These are phyloP conservation scores for Alternaria brassicae DNA, from an alignment of 2,329 filamentous ascomycete genomes.

Conservation along the genomic window DNA sequence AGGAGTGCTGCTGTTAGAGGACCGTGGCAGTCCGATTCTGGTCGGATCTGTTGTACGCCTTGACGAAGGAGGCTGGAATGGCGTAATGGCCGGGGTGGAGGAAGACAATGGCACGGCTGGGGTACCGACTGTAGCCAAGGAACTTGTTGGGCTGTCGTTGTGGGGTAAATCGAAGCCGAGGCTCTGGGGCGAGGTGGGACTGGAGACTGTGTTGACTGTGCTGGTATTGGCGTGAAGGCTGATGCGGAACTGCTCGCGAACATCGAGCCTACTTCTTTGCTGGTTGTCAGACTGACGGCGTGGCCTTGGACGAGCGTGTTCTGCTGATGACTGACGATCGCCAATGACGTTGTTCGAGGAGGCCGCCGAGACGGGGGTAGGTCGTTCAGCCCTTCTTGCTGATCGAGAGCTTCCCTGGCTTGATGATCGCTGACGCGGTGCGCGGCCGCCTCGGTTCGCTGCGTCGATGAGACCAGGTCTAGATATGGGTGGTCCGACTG, in stretches of 20 bases:
- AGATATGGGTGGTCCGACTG: conserved; percentile 54
- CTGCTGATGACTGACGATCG: conserved; percentile 42
- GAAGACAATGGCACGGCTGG: conserved; percentile 27
- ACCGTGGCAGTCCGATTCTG: conserved; percentile 26
- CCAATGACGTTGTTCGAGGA: conserved; percentile 65
- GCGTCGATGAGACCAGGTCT: conserved; percentile 57
- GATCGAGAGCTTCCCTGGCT: conserved; percentile 55
- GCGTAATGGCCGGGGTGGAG: conserved; percentile 23
- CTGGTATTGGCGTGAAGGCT: conserved; percentile 26
- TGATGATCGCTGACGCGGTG: conserved; percentile 55
- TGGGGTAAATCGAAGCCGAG: conserved; percentile 35
- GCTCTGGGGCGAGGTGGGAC: conserved; percentile 39
- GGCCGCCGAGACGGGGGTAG: conserved; percentile 33
- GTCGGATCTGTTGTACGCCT: conserved; percentile 45
- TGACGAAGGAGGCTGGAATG: conserved; percentile 29
- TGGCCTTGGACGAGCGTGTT: conserved; percentile 30
- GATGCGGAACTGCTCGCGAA: conserved; percentile 44
- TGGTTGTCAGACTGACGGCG: conserved; percentile 52
- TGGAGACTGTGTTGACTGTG: conserved; percentile 31
- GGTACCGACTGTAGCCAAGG: conserved; percentile 33
- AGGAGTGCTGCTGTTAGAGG: conserved; percentile 38
- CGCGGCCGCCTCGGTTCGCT: conserved; percentile 41
- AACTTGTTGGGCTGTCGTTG: conserved; percentile 39
- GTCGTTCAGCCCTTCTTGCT: conserved; percentile 42
- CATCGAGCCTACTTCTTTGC: conserved; percentile 54